Base-by-base conservation (phyloP, 805 yeast species). In the Kodamaea jinghongensis region DNA sequence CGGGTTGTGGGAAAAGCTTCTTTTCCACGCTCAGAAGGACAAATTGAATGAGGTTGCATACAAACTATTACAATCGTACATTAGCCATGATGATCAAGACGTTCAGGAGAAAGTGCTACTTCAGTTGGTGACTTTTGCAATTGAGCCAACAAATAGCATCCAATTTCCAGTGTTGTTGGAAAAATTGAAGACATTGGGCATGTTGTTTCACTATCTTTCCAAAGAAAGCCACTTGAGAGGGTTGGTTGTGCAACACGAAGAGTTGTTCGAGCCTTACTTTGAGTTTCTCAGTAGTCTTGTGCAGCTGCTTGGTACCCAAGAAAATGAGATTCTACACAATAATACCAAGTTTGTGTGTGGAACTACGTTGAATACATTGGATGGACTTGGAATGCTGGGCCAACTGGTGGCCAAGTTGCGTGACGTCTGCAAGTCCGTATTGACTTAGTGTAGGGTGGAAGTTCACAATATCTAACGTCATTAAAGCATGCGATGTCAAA, bases 321-420 rank as follows among this genome's bases (percentile, higher is more conserved):
- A 34, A 14, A 32, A 13, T 5, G 48, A 38, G 9, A 50, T 60
- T 1, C 38, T 66, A 28, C 34, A 43, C 10, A 67, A 67, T 43
- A 67, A 67, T 45, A 38, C 61, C 14, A 54, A 52, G 41, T 67
- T 58, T 43, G 55, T 66, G 23, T 56, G 63, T 23, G 67, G 54
- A 7, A 38, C 55, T 6, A 45, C 54, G 5, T 13, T 48, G 10
- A 13, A 42, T 9, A 34, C 41, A 9, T 28, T 26, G 32, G 27
- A 27, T 6, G 17, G 17, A 5, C 27, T 38, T 28, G 33, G 37
- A 3, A 30, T 38, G 10, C 15, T 17, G 12, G 34, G 40, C 5
- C 27, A 28, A n/a, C 20, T 13, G 6, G 33, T 22, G 11, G 28
- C 17, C 3, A 31, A 37, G 31, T 31, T 37, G 35, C 23, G 17